Evolutionary conservation across 2,329 filamentous ascomycete genomes (phyloP).

Genomic region (Phaeosphaeria sp.): DNA sequence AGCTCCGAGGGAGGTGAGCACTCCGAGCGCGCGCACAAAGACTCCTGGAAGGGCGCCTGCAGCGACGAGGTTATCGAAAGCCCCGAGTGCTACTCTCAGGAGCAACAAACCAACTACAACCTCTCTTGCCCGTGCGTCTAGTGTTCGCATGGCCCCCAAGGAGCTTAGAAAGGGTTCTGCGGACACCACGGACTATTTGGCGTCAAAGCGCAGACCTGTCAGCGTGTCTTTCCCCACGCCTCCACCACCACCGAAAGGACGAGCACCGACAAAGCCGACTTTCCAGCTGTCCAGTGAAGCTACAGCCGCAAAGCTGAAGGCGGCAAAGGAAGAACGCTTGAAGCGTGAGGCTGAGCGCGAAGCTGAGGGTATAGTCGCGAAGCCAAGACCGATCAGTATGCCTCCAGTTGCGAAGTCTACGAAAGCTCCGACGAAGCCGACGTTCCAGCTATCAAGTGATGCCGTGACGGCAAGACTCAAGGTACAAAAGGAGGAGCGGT

Average conservation of each 20-base stretch:
- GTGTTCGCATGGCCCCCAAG: conserved; percentile 33
- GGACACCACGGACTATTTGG: conserved; percentile 46
- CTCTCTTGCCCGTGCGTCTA: conserved; percentile 34
- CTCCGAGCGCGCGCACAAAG: conserved; percentile 11
- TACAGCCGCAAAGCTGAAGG: conserved; percentile 61
- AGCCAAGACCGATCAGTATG: conserved; percentile 54
- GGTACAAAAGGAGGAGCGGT: conserved; percentile 41
- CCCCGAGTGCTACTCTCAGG: conserved; percentile 32
- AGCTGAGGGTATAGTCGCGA: conserved; percentile 40
- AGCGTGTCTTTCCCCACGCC: conserved; percentile 57
- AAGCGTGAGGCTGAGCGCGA: conserved; percentile 55
- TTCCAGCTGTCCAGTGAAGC: conserved; percentile 63
- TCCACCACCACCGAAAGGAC: conserved; percentile 55
- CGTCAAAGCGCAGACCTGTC: conserved; percentile 56
- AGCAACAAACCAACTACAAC: conserved; percentile 38
- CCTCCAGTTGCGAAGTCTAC: conserved; percentile 57
- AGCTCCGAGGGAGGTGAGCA: conserved; percentile 11
- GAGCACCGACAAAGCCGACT: conserved; percentile 57
- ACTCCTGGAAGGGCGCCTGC: conserved; percentile 15
- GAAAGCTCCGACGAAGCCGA: conserved; percentile 59
- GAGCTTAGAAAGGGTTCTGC: conserved; percentile 29
- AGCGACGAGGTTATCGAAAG: conserved; percentile 32
- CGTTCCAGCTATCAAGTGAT: conserved; percentile 62
- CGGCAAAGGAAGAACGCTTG: conserved; percentile 56
- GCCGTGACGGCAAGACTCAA: conserved; percentile 51